These are phyloP conservation scores for Tremella fuciformis DNA, from an alignment of 768 basidiomycete species.

Conservation along the genomic window DNA sequence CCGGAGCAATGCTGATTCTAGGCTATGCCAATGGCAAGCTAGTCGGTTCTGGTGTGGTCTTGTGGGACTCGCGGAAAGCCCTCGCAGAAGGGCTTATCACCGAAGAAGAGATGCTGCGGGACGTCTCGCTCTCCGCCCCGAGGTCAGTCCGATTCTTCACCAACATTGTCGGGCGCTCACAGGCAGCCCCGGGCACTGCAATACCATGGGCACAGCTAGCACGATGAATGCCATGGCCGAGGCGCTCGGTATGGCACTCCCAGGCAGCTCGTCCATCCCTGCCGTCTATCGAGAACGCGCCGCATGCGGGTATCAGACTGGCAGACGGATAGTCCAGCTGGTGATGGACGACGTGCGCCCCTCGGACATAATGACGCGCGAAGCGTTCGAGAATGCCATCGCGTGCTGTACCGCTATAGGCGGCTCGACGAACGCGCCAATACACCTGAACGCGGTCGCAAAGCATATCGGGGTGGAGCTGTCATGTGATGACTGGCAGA, in stretches of 20 bases:
- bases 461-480: slow-evolving; percentile 44
- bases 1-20: slow-evolving; percentile 10
- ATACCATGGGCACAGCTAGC: slow-evolving; percentile 48
- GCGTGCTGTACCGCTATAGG: slow-evolving; percentile 42
- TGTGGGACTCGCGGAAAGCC: slow-evolving; percentile 43
- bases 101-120: slow-evolving; percentile 39
- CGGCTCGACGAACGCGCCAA: slow-evolving; percentile 46
- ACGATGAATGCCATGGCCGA: slow-evolving; percentile 51
- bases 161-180: neutral
- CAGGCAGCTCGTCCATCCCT: slow-evolving; percentile 46
- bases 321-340: slow-evolving; percentile 45
- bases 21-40: slow-evolving; percentile 33
- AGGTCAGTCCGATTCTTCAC: slow-evolving; percentile 18
- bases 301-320: slow-evolving; percentile 48
- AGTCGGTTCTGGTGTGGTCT: slow-evolving; percentile 45
- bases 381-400: slow-evolving; percentile 47
- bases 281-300: slow-evolving; percentile 49
- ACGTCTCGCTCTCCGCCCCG: slow-evolving; percentile 40
- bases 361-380: slow-evolving; percentile 41
- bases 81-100: slow-evolving; percentile 39
- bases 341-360: slow-evolving; percentile 49
- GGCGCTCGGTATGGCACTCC: slow-evolving; percentile 50
- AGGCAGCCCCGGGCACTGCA: slow-evolving; percentile 42
- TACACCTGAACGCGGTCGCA: slow-evolving; percentile 46
- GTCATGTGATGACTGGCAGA: slow-evolving; percentile 40